Evolutionary conservation across 768 basidiomycete genomes (phyloP).

Genomic region (Psilocybe tampanensis): DNA sequence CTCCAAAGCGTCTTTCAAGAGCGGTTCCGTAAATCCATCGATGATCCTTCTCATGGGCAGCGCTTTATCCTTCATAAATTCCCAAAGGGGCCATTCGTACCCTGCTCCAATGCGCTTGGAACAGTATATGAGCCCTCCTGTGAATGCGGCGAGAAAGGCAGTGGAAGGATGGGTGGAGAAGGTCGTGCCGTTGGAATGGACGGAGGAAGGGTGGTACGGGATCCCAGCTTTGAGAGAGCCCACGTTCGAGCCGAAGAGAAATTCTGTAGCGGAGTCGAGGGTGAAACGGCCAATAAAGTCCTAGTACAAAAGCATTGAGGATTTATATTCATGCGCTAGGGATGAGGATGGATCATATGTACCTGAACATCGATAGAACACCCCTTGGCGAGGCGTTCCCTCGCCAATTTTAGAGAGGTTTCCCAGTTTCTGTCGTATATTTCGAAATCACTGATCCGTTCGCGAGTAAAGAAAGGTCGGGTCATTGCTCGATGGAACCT

Average conservation of each 20-base stretch:
- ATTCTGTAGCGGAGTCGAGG: constrained; percentile 62
- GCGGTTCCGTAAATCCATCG: constrained; percentile 47
- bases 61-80: constrained; percentile 52
- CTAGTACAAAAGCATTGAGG: constrained; percentile 26
- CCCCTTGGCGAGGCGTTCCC: neutral
- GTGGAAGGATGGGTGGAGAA: constrained; percentile 34
- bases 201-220: constrained; percentile 43
- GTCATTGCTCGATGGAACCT: constrained; percentile 54
- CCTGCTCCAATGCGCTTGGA: constrained; percentile 40
- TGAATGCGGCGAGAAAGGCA: constrained; percentile 49
- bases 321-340: neutral
- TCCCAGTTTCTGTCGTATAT: neutral
- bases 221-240: constrained; percentile 48
- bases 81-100: constrained; percentile 32
- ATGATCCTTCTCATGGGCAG: constrained; percentile 43
- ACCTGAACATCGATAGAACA: neutral
- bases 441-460: constrained; percentile 9
- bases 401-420: neutral
- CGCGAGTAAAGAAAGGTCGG: constrained; percentile 3
- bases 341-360: neutral
- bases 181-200: constrained; percentile 24
- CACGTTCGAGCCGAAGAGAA: constrained; percentile 56
- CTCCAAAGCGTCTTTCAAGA: constrained; percentile 44
- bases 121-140: constrained; percentile 38
- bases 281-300: constrained; percentile 54